These are phyloP conservation scores for Chlamydomonas sphaeroides DNA, from an alignment of 139 green algal species.

Conservation along the genomic window DNA sequence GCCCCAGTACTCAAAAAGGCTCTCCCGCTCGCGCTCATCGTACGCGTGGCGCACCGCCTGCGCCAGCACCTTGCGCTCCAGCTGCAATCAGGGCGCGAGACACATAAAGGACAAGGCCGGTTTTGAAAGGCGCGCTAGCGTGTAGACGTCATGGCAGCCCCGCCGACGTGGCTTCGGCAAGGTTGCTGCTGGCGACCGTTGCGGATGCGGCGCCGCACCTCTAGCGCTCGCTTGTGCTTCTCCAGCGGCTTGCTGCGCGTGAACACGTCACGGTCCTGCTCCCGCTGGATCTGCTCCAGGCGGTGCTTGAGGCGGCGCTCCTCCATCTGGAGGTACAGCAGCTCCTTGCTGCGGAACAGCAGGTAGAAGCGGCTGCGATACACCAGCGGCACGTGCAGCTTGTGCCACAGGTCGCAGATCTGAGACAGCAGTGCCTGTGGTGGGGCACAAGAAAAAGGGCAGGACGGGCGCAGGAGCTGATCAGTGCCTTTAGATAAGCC, in stretches of 20 bases:
- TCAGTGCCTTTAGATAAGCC: too few relatives aligned
- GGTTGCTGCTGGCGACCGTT: too few relatives aligned
- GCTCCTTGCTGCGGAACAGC: slow-evolving; percentile 62
- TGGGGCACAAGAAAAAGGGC: background rate
- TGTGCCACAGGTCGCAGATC: slow-evolving; percentile 74
- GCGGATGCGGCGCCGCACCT: too few relatives aligned
- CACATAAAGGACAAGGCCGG: too few relatives aligned
- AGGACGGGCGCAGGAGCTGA: too few relatives aligned
- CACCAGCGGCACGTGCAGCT: slow-evolving; percentile 67
- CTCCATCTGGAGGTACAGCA: slow-evolving; percentile 73
- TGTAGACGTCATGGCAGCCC: too few relatives aligned
- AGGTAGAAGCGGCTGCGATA: slow-evolving; percentile 74
- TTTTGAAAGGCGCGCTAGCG: too few relatives aligned
- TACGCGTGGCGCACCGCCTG: slow-evolving; percentile 61
- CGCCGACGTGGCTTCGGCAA: too few relatives aligned
- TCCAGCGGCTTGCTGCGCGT: slow-evolving; percentile 46
- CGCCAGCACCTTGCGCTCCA: slow-evolving; percentile 68
- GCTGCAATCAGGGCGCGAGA: slow-evolving; percentile 46
- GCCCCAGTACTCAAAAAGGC: slow-evolving; percentile 58
- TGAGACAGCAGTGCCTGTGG: slow-evolving; percentile 55
- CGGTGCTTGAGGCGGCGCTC: slow-evolving; percentile 45
- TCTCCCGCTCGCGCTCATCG: slow-evolving; percentile 52
- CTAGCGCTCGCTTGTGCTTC: slow-evolving; percentile 42
- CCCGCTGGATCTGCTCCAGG: background rate
- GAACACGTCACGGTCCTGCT: slow-evolving; percentile 4